Base-by-base conservation (phyloP, 2,329 filamentous ascomycete genomes). In the Ophiostoma triangulosporum region DNA sequence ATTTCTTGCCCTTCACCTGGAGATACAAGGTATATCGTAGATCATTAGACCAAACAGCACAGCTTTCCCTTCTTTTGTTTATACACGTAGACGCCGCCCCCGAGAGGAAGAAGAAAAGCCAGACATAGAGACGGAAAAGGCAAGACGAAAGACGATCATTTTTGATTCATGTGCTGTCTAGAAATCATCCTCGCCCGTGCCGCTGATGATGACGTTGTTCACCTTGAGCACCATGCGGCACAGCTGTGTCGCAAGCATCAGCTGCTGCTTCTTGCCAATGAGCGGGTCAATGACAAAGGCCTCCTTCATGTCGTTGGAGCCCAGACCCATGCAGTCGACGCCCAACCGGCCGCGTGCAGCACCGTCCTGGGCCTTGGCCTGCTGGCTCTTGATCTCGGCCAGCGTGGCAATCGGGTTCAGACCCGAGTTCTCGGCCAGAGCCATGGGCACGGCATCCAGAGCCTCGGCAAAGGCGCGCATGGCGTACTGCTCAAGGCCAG, bases 381-480 rank as follows among this genome's bases (percentile, higher is more conserved):
- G 93, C 71, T 94, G 83, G 62, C 88, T 94, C 80, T 98, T 98
- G 73, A 98, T 82, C 65, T 86, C 84, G 33, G 93, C 91, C 54
- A 98, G 78, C 7, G 91, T 95, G 64, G 96, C 89, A 62, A 98
- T 98, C 15, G 93, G 88, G 70, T 88, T 95, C 58, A 97, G 75
- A 58, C 93, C 93, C 61, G 88, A 95, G 77, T 98, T 98, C 77
- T 98, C 91, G 9, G 93, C 90, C 57, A 98, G 77, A 2, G 93
- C 88, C 88, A 98, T 93, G 32, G 93, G 93, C 1, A 98, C 78
- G 1, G 87, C 78, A 68, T 98, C 93, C 33, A 98, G 80, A 5
- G 93, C 94, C 69, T 97, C 91, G 57, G 93, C 81, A 66, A 98
- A 98, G 24, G 93, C 93, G 57, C 93, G 87, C 91, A 98, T 98